Base-by-base conservation (phyloP, 345 rosid species). In the Eucalyptus curtisii region DNA sequence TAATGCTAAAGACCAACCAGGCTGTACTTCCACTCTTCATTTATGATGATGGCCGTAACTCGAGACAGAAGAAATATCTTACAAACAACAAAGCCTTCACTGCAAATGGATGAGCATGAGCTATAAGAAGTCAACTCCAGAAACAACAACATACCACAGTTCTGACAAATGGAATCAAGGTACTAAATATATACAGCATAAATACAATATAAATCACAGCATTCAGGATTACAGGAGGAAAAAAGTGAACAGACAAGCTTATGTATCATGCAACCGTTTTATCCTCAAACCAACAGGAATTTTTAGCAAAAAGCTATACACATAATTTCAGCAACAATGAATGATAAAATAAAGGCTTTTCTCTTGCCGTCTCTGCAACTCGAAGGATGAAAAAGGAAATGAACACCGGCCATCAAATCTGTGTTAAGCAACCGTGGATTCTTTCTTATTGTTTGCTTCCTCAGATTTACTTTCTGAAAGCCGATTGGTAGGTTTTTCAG, bases 401-500 rank as follows among this genome's bases (percentile, higher is more conserved):
- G 15, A 76, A 20, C 82, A 76, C 47, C 9, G 1, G 30, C 82
- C 82, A 76, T 20, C 47, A 76, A 33, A 22, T 76, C 42, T 42
- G 40, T 37, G 45, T 20, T 76, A 76, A 40, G 82, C 82, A 76
- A 20, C 82, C 3, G 47, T 11, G 15, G 27, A 11, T 76, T 3
- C 3, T 76, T 76, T 87, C 89, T 76, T 85, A 15, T 19, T 20
- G 33, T 88, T 89, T 45, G 86, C 90, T 90, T 88, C 93, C 86
- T 89, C 90, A 84, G 91, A 64, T 71, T 90, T 80, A 81, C 88
- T 85, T 90, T 91, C 90, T 37, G 91, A 42, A 87, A 49, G 55
- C 47, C 3, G 48, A 2, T 1, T 31, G 66, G 87, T 85, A 50
- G 86, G 92, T 88, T 95, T 95, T 82, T 89, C 94, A 7, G 94